phyloP scores from a whole-genome alignment of 495 filamentous ascomycete species.

The Neurospora tetrasperma region DNA sequence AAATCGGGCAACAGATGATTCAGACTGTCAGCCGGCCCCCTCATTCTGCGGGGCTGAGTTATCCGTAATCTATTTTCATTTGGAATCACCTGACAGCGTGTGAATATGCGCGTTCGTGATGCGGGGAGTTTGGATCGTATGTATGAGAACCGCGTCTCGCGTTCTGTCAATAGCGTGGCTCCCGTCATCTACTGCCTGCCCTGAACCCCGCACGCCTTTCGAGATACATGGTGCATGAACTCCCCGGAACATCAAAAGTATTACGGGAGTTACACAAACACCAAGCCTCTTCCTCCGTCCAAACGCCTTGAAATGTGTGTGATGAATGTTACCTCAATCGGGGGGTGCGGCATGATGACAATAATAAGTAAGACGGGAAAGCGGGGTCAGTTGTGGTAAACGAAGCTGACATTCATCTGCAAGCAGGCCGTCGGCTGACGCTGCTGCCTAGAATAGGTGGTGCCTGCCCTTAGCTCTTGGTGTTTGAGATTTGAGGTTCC shows the following conservation, averaged over 20 bases:
- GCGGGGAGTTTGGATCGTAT: slow-evolving; percentile 3
- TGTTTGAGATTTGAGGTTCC: neutral
- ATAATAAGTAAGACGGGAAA: neutral
- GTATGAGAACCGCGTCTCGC: neutral
- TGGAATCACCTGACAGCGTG: slow-evolving; percentile 13
- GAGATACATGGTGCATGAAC: neutral
- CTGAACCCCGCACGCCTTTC: neutral
- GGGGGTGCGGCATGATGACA: neutral
- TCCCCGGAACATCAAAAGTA: neutral
- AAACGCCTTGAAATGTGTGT: neutral
- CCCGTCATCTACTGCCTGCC: neutral
- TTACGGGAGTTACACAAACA: neutral
- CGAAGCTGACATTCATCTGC: neutral
- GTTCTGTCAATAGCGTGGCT: neutral
- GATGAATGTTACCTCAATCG: neutral
- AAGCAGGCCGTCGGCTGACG: neutral
- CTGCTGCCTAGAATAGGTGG: neutral
- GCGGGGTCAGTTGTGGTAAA: neutral
- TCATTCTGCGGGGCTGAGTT: neutral
- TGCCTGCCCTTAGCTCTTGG: neutral
- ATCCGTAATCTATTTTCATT: neutral
- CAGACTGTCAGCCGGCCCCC: neutral
- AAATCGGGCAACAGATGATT: neutral
- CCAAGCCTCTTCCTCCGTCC: neutral
- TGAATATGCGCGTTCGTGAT: neutral